Conservation (phyloP, 1,139 yeast genomes). For the Geotrichum bryndzae region DNA sequence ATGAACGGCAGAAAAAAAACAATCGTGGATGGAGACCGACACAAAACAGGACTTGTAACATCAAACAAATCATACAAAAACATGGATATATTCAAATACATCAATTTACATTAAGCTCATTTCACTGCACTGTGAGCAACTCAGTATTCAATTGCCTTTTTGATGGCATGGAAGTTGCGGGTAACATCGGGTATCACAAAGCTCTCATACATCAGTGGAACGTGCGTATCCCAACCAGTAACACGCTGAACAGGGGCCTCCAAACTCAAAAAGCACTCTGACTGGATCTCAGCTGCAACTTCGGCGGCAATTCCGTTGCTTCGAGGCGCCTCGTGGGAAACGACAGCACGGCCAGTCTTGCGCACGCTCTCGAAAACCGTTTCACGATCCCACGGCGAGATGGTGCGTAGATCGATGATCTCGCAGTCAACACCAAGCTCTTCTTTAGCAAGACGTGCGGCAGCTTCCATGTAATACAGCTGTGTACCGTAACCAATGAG, state of each 20-base stretch:
- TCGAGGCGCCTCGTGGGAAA: slow-evolving; percentile 34
- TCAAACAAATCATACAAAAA: not conserved
- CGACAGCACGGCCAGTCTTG: slow-evolving; percentile 35
- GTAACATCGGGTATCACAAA: slow-evolving; percentile 36
- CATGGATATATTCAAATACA: not conserved
- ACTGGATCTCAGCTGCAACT: slow-evolving; percentile 35
- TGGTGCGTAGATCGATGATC: slow-evolving; percentile 34
- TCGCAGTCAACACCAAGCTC: slow-evolving; percentile 33
- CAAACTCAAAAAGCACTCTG: slow-evolving; percentile 31
- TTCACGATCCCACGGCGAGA: slow-evolving; percentile 36
- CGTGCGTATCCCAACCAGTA: slow-evolving; percentile 37
- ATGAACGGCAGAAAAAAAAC: not conserved
- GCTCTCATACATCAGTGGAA: slow-evolving; percentile 32
- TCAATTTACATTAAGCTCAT: too few relatives aligned
- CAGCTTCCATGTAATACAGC: slow-evolving; percentile 31
- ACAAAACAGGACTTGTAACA: not conserved
- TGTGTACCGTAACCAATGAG: slow-evolving; percentile 36
- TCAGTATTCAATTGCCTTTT: slow-evolving; percentile 29
- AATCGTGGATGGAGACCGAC: not conserved
- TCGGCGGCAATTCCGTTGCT: slow-evolving; percentile 35
- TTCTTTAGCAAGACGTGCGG: slow-evolving; percentile 32
- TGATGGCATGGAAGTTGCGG: slow-evolving; percentile 33
- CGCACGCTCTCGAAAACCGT: slow-evolving; percentile 32
- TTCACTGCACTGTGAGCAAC: not conserved
- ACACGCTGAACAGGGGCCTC: slow-evolving; percentile 36